phyloP scores from a whole-genome alignment of 2,329 filamentous ascomycete genomes.

The Scedosporium boydii region DNA sequence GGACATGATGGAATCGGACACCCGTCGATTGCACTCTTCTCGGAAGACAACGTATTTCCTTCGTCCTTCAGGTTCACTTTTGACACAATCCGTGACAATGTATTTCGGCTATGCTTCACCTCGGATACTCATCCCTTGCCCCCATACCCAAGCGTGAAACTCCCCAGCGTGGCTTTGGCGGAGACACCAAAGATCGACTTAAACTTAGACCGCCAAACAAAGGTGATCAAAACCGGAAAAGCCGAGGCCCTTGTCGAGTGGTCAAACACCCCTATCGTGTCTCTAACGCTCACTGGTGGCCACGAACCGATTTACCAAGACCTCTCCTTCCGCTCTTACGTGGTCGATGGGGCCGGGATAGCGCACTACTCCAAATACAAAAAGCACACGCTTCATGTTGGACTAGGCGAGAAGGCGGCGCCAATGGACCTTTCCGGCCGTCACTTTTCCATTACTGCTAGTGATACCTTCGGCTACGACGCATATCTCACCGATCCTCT shows the following conservation, averaged over 20 bases:
- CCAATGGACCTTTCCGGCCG: slow-evolving; percentile 64
- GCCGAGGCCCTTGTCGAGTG: slow-evolving; percentile 50
- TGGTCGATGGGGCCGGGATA: slow-evolving; percentile 31
- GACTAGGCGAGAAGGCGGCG: slow-evolving; percentile 62
- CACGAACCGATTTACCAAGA: slow-evolving; percentile 50
- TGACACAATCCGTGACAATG: slow-evolving; percentile 48
- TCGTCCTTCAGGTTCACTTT: slow-evolving; percentile 47
- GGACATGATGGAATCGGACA: not conserved
- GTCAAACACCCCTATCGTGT: slow-evolving; percentile 46
- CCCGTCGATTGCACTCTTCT: not conserved
- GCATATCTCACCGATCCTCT: slow-evolving; percentile 61
- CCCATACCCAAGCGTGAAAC: slow-evolving; percentile 50
- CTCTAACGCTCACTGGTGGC: slow-evolving; percentile 38
- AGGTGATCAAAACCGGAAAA: slow-evolving; percentile 34
- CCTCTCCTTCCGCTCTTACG: slow-evolving; percentile 56
- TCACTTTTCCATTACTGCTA: slow-evolving; percentile 57
- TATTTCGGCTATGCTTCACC: slow-evolving; percentile 61
- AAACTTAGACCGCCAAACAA: slow-evolving; percentile 21
- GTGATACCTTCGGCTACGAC: slow-evolving; percentile 67
- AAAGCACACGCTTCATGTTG: slow-evolving; percentile 55
- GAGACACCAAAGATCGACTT: slow-evolving; percentile 17
- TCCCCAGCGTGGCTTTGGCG: slow-evolving; percentile 26
- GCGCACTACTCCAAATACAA: slow-evolving; percentile 58
- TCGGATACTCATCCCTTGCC: slow-evolving; percentile 53
- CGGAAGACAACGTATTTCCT: slow-evolving; percentile 22